Evolutionary conservation across 2,329 filamentous ascomycete species (phyloP), one percentile per base, ranked within the genome.

Genomic region (Diaporthe aspalathi): DNA sequence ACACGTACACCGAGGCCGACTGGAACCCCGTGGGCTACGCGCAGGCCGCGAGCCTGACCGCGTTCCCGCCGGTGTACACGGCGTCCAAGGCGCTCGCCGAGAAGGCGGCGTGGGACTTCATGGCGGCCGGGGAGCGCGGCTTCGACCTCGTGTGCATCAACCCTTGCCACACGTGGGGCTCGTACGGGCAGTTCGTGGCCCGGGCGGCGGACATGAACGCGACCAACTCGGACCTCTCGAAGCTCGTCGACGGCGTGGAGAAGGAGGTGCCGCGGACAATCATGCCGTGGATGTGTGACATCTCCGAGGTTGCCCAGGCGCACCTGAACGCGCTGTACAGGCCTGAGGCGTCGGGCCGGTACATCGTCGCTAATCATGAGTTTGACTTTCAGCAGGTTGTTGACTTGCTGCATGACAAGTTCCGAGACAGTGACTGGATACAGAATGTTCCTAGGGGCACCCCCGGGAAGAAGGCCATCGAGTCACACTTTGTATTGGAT

Each of bases 51-150:
- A 11, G 20, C 9, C 9, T 38, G 29, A 38, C 52, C 7, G 52
- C 52, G 29, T 54, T 54, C 52, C 52, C 52, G 52, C 52, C 52
- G 2, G 52, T 38, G 29, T 54, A 54, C 29, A 54, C 52, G 29
- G 52, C 52, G 5, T 54, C 52, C 3, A 54, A 54, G 29, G 29
- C 52, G 5, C 52, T 54, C 29, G 52, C 29, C 5, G 52, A 54
- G 52, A 54, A 38, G 52, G 52, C 52, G 29, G 52, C 52, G 17
- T 54, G 52, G 52, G 52, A 54, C 52, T 54, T 54, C 29, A 16
- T 54, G 52, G 20, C 29, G 52, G 52, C 52, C 5, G 52, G 14
- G 52, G 11, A 22, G 29, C 52, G 52, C 7, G 20, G n/a, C 17
- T 54, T 54, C 20, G 52, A 54, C 20, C 52, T 54, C 29, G 52